Base-by-base conservation (phyloP, 352 stramenopile species). In the Globisporangium cylindrosporum region DNA sequence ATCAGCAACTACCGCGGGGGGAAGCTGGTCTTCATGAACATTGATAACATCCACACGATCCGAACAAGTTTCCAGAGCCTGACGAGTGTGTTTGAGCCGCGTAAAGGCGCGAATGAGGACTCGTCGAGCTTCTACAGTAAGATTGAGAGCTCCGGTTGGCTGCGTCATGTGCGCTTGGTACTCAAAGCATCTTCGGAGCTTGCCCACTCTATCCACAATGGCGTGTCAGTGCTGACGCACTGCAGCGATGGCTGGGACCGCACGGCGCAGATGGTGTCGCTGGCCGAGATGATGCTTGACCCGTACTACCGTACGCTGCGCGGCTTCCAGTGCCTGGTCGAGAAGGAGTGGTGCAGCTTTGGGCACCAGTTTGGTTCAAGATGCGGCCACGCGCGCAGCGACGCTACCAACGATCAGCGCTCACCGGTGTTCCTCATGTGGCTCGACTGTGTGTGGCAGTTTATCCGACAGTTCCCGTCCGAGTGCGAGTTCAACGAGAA, bases 241-340 rank as follows among this genome's bases (percentile, higher is more conserved):
- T 99, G 98, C 75, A 99, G 92, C 64, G 97, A 99, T 73, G 98
- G 98, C 15, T 99, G 98, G 98, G 98, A 99, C 81, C 89, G 98
- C n/a, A 99, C 98, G 3, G 89, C 96, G 9, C 97, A 99, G 86
- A 98, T 99, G 67, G 86, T 93, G 1, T 87, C 89, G 24, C 77
- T 99, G 12, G 93, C 97, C 0, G 92, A 99, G 82, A 70, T 99
- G 29, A 90, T 99, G 71, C 74, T 99, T 15, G 98, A 99, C 75
- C 95, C 97, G 15, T 98, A 97, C 81, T 99, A 99, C 71, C 89
- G 98, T 43, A 99, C 98, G 8, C 70, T 98, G n/a, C 82, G 93
- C 38, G 98, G 98, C 2, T 99, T 99, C 66, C 88, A 94, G 60
- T 71, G 80, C 18, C 81, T 99, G 10, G 89, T 99, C 18, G 97